Evolutionary conservation across 225 moss, liverwort and hornwort species (phyloP), one percentile per base, ranked within the genome.

Genomic region (Bryum argenteum): DNA sequence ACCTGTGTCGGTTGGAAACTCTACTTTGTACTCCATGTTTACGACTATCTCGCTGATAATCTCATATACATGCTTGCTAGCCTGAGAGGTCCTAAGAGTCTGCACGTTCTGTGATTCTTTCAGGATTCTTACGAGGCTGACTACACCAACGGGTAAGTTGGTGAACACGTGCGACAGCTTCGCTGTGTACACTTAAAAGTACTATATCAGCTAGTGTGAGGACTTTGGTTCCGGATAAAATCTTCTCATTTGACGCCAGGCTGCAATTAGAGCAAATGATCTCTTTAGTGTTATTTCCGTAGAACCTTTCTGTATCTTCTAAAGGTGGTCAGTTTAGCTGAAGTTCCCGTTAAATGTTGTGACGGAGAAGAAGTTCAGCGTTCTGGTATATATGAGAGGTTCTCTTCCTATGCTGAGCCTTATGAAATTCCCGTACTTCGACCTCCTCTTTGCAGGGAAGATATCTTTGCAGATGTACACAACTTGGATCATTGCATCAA

Each of bases 401-500:
- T 58, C 54, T 69, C 40, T 40, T 52, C 58, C 42, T 14, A 45
- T 65, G 24, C 42, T 65, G 65, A 63, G 66, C 61, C 67, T 50
- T 70, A 44, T 61, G 50, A 61, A 58, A 38, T 74, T 23, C 19
- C 17, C 28, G 4, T 60, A 64, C 22, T 73, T 70, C 44, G 70
- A 24, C 24, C 13, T 48, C 8, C n/a, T 84, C 58, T 45, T 72
- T 69, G 80, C 87, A 91, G 89, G 26, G 93, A 88, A 39, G 91
- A 96, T 79, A 50, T 73, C 69, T 96, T 96, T 75, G 96, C 93
- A 33, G 93, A 96, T 75, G 79, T 87, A 24, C 88, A 85, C 79
- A 96, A 96, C 82, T 75, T 96, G 78, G 96, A 96, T 71, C 93
- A 96, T 62, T 93, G 96, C 77, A 83, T 93, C 63, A 93, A 93